Percentiles rank a stretch among this genome's conserved stretches.
phyloP scores from a whole-genome alignment of 805 yeast species.

The Hanseniaspora jakobsenii region DNA sequence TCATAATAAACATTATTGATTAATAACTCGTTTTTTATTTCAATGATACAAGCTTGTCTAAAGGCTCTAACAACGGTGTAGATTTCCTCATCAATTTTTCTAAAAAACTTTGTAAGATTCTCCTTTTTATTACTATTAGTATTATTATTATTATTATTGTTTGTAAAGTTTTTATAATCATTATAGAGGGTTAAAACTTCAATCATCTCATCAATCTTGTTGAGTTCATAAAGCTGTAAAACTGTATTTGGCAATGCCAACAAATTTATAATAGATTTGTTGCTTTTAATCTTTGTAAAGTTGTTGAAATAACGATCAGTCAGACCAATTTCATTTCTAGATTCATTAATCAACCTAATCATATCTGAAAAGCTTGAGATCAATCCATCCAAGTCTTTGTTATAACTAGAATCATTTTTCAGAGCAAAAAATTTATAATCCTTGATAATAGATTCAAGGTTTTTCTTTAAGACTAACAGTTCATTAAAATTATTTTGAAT shows the following conservation, averaged over 20 bases:
- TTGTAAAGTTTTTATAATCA: not conserved
- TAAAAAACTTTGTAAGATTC: too few species aligned
- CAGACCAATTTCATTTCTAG: not conserved
- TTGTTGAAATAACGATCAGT: not conserved
- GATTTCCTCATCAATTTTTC: conserved; percentile 4
- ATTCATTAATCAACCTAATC: not conserved
- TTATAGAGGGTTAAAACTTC: not conserved
- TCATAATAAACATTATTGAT: not conserved
- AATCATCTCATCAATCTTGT: conserved; percentile 5
- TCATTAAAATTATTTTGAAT: conserved; percentile 8
- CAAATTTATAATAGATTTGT: not conserved
- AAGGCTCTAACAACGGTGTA: not conserved
- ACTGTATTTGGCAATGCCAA: conserved; percentile 5
- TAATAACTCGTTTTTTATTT: not conserved
- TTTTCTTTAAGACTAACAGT: conserved; percentile 5
- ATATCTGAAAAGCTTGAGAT: not conserved
- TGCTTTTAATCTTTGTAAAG: conserved; percentile 2
- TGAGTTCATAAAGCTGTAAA: not conserved
- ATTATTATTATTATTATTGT: not conserved
- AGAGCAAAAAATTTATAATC: not conserved
- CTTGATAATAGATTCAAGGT: conserved; percentile 7
- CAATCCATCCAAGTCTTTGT: not conserved
- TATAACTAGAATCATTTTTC: not conserved
- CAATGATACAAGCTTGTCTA: not conserved
- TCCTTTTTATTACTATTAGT: too few species aligned